These are phyloP conservation scores for Nicotiana paniculata DNA, from an alignment of 257 asterid genomes.

Conservation along the genomic window DNA sequence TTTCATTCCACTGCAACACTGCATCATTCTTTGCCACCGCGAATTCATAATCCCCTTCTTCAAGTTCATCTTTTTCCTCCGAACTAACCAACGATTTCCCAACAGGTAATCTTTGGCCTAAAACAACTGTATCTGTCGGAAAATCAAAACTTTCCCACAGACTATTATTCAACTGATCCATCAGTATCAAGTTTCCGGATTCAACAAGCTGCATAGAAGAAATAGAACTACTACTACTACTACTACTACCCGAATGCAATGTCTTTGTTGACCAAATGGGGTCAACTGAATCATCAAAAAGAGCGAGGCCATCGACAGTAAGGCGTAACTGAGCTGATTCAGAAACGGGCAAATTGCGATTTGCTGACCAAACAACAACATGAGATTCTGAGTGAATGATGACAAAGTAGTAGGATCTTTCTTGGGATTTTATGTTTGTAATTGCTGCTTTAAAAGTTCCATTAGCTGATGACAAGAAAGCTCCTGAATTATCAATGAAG, in stretches of 20 bases:
- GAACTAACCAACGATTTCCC: slow-evolving; percentile 31
- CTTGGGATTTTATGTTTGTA: slow-evolving; percentile 34
- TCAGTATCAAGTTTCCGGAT: slow-evolving; percentile 57
- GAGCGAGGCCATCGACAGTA: slow-evolving; percentile 30
- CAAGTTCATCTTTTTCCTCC: slow-evolving; percentile 30
- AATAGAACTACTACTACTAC: slow-evolving; percentile 4
- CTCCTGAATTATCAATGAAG: slow-evolving; percentile 31
- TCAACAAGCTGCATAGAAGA: slow-evolving; percentile 40
- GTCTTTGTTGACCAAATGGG: slow-evolving; percentile 52
- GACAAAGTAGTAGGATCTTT: slow-evolving; percentile 40
- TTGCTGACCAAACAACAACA: slow-evolving; percentile 62
- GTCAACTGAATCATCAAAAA: slow-evolving; percentile 29
- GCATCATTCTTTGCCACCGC: slow-evolving; percentile 39
- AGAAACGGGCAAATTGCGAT: slow-evolving; percentile 47
- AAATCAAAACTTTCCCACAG: slow-evolving; percentile 60
- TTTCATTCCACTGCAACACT: slow-evolving; percentile 35
- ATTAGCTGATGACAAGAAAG: slow-evolving; percentile 49
- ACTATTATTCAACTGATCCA: slow-evolving; percentile 34
- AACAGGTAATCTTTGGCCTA: slow-evolving; percentile 36
- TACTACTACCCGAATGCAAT: slow-evolving; percentile 1
- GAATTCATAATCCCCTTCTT: slow-evolving; percentile 39
- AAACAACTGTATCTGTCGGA: slow-evolving; percentile 64
- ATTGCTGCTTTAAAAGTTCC: slow-evolving; percentile 54
- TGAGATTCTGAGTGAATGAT: slow-evolving; percentile 51
- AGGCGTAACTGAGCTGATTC: slow-evolving; percentile 32